Evolutionary conservation across 2,329 filamentous ascomycete species (phyloP).

Genomic region (Colletotrichum aenigma): DNA sequence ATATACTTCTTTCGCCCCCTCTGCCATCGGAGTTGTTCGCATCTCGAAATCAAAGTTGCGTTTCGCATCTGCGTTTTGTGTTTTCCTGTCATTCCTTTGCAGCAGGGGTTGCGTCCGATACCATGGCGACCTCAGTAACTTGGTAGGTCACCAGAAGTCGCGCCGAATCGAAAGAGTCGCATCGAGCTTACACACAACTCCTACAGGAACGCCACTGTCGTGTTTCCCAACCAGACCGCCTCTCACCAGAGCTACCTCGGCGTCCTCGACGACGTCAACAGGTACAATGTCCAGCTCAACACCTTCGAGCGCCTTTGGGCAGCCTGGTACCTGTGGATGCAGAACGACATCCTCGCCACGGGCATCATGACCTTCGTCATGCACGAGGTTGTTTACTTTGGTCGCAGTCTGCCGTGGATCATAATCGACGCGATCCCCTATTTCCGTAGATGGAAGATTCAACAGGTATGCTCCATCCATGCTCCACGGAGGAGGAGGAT

Average conservation of each 20-base stretch:
- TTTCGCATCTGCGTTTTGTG: not conserved
- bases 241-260: slow-evolving; percentile 55
- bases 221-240: slow-evolving; percentile 48
- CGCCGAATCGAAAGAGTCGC: not conserved
- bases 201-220: slow-evolving; percentile 54
- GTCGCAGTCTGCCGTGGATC: slow-evolving; percentile 87
- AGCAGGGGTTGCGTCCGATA: not conserved
- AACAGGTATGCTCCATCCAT: slow-evolving; percentile 64
- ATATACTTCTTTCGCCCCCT: not conserved
- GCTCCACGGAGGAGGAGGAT: not conserved
- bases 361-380: slow-evolving; percentile 97
- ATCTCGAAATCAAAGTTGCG: not conserved
- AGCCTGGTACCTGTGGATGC: slow-evolving; percentile 96
- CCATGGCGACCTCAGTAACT: slow-evolving; percentile 1
- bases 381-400: slow-evolving; percentile 96
- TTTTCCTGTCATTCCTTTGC: not conserved
- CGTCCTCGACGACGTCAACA: slow-evolving; percentile 67
- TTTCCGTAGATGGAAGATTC: slow-evolving; percentile 95
- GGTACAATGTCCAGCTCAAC: slow-evolving; percentile 85
- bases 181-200: slow-evolving; percentile 10
- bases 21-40: not conserved
- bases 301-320: slow-evolving; percentile 89
- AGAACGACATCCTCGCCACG: slow-evolving; percentile 95
- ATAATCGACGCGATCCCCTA: slow-evolving; percentile 89
- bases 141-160: not conserved